These are phyloP conservation scores for Amylostereum chailletii DNA, from an alignment of 1,284 basidiomycete genomes.

Conservation along the genomic window DNA sequence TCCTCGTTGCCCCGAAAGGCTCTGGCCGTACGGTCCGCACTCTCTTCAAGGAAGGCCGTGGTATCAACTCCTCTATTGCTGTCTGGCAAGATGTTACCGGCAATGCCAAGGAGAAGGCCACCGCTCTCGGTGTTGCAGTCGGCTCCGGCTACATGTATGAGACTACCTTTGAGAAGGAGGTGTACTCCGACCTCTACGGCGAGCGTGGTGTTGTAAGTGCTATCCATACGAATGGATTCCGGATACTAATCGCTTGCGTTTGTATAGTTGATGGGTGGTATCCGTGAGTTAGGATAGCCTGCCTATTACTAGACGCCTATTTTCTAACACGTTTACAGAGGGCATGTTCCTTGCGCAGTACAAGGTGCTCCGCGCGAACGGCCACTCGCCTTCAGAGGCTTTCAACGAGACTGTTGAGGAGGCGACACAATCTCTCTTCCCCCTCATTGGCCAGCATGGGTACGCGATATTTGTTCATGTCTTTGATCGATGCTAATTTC, in stretches of 20 bases:
- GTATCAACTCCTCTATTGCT: constrained; percentile 87
- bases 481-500: constrained; percentile 1
- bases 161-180: constrained; percentile 99
- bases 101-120: constrained; percentile 95
- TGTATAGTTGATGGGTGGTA: constrained; percentile 90
- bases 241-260: constrained; percentile 2
- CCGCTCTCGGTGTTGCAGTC: constrained; percentile 90
- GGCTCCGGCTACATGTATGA: constrained; percentile 98
- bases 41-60: constrained; percentile 99
- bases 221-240: no score
- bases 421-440: constrained; percentile 97
- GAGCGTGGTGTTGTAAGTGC: constrained; percentile 93
- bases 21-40: constrained; percentile 98
- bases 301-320: background rate
- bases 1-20: constrained; percentile 98
- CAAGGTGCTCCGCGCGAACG: constrained; percentile 97
- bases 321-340: constrained; percentile 41
- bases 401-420: constrained; percentile 99
- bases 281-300: constrained; percentile 51
- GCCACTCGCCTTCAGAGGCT: constrained; percentile 95
- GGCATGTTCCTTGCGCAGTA: constrained; percentile 99
- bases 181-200: constrained; percentile 98
- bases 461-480: constrained; percentile 23
- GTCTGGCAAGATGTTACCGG: constrained; percentile 95
- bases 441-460: constrained; percentile 93